These are phyloP conservation scores for Marchantia polymorpha DNA, from an alignment of 225 moss, liverwort and hornwort genomes.

Conservation along the genomic window DNA sequence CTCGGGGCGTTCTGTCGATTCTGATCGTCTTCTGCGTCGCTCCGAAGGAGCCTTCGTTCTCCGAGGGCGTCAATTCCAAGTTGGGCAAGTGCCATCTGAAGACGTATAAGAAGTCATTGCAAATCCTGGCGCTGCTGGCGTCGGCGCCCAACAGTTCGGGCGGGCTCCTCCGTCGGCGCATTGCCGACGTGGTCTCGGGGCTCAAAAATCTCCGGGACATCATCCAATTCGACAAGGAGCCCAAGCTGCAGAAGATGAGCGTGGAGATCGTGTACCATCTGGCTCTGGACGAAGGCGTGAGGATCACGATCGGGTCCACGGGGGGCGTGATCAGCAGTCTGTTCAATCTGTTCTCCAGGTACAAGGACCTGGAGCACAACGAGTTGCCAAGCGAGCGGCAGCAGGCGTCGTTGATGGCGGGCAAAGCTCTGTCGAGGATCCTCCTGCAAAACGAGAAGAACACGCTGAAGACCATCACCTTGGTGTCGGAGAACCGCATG, in stretches of 20 bases:
- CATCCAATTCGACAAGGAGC: conserved; percentile 11
- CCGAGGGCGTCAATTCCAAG: too few species aligned
- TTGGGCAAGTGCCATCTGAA: not conserved
- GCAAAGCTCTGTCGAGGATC: too few species aligned
- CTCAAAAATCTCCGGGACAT: conserved; percentile 38
- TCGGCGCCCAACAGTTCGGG: conserved; percentile 38
- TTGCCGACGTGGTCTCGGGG: conserved; percentile 47
- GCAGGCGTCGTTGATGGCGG: too few species aligned
- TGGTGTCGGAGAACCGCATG: too few species aligned
- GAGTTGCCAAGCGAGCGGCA: too few species aligned
- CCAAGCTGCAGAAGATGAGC: conserved; percentile 31
- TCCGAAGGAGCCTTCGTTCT: too few species aligned
- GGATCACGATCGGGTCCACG: conserved; percentile 45
- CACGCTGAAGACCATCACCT: conserved; percentile 18
- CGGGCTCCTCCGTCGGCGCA: conserved; percentile 39
- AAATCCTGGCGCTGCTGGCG: conserved; percentile 43
- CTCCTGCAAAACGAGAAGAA: not conserved
- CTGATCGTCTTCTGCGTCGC: conserved; percentile 25
- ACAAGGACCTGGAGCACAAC: too few species aligned
- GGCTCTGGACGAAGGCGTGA: conserved; percentile 38
- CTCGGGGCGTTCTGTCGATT: conserved; percentile 42
- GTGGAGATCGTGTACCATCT: conserved; percentile 47
- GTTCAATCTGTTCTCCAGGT: too few species aligned
- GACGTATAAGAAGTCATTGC: conserved; percentile 37
- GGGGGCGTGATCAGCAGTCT: conserved; percentile 41